Evolutionary conservation across 2,329 filamentous ascomycete genomes (phyloP), one percentile per base, ranked within the genome.

Genomic region (Pyrenochaeta sp.): DNA sequence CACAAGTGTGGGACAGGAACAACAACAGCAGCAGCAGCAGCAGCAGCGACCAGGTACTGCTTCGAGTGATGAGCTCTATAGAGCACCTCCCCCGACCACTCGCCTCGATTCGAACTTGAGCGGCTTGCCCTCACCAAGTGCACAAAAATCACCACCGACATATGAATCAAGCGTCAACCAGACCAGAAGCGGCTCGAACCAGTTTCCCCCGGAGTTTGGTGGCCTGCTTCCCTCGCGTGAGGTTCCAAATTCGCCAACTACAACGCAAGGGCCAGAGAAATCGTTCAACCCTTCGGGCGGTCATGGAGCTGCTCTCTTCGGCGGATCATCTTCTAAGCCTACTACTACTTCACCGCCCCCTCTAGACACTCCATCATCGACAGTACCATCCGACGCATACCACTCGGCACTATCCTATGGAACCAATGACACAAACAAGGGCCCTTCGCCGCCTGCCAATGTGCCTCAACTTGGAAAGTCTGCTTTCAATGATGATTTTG

Each of bases 401-500:
- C 78, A 80, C 55, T 79, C 77, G 12, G 77, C 77, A 7, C 64
- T 77, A 24, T 76, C 78, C n/a, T 74, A 75, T 28, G 71, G 75
- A 12, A 75, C 72, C 36, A 68, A 56, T 24, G 73, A 74, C 19
- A 72, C 68, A 10, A 78, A 77, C 56, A 72, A 72, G 55, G 70
- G 67, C 15, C 60, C 72, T 15, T 73, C 72, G 3, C 68, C 72
- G 3, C 52, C 65, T 22, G 49, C 55, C 34, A 75, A 76, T 52
- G 72, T 73, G 25, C 67, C 74, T 36, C 76, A 78, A 57, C 72
- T 79, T 1, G 69, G 77, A 15, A 82, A 82, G 63, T 79, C 84
- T 24, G 83, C 86, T 1, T 92, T 93, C 73, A 89, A 91, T 59
- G 83, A 85, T 53, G 91, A 93, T 50, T 87, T 93, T 59, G 91